Percentiles rank a stretch among this genome's conserved stretches.
Evolutionary conservation across 1,139 yeast genomes (phyloP).

Genomic region (Geotrichum macrosporum): DNA sequence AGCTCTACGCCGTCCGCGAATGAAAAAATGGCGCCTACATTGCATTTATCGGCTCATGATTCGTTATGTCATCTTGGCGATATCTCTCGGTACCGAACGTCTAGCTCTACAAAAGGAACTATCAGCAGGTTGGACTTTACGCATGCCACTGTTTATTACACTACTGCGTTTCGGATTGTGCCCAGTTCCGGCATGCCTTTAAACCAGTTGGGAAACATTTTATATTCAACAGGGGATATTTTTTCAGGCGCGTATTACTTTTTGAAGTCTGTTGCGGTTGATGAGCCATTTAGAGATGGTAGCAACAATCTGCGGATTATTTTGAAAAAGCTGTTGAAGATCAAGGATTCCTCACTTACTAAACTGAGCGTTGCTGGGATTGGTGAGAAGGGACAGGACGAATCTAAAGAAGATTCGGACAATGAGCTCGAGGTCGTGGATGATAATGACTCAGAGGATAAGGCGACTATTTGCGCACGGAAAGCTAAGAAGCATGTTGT

Average conservation of each 20-base stretch:
- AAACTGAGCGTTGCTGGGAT: constrained; percentile 8
- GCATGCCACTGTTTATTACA: constrained; percentile 27
- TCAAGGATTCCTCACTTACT: constrained; percentile 8
- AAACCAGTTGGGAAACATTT: constrained; percentile 22
- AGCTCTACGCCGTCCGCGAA: constrained; percentile 1
- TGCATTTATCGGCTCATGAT: constrained; percentile 17
- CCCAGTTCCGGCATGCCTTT: constrained; percentile 23
- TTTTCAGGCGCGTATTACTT: constrained; percentile 22
- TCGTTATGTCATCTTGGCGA: constrained; percentile 27
- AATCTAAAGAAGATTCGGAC: constrained; percentile 17
- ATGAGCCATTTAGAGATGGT: constrained; percentile 20
- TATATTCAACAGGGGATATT: constrained; percentile 19
- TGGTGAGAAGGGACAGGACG: neutral
- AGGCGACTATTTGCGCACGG: neutral
- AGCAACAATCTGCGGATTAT: constrained; percentile 16
- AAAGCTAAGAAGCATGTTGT: constrained; percentile 2
- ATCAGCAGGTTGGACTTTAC: constrained; percentile 17
- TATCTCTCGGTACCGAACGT: constrained; percentile 25
- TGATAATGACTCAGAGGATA: neutral
- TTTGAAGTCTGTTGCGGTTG: constrained; percentile 21
- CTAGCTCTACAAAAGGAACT: neutral
- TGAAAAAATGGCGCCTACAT: constrained; percentile 6
- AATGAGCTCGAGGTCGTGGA: constrained; percentile 25
- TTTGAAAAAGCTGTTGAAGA: constrained; percentile 16
- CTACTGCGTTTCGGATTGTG: constrained; percentile 23